phyloP scores from a whole-genome alignment of 1,139 yeast genomes.

The Blastobotrys arbuscula region DNA sequence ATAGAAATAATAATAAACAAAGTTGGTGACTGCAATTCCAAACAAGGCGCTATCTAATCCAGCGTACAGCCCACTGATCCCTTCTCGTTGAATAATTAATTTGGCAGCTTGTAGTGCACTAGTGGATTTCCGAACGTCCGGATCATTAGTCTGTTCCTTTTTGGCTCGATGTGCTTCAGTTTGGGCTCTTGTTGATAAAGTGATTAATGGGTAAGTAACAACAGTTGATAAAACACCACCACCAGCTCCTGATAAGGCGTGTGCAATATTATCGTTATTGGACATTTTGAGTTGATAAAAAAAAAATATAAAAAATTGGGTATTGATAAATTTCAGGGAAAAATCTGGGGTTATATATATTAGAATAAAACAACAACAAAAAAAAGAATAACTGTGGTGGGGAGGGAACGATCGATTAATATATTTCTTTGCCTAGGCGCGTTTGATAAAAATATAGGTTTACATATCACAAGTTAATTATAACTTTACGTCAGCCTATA shows the following conservation, averaged over 20 bases:
- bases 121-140: slow-evolving; percentile 26
- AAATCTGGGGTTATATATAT: background rate
- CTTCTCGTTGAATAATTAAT: slow-evolving; percentile 54
- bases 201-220: slow-evolving; percentile 79
- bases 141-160: slow-evolving; percentile 25
- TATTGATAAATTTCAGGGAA: too few species aligned
- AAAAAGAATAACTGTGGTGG: too few species aligned
- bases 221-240: slow-evolving; percentile 88
- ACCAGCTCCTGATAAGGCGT: slow-evolving; percentile 88
- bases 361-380: too few species aligned
- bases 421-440: too few species aligned
- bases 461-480: too few species aligned
- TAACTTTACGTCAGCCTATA: too few species aligned
- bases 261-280: slow-evolving; percentile 47
- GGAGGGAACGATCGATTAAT: too few species aligned
- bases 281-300: background rate
- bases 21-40: slow-evolving; percentile 82
- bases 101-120: slow-evolving; percentile 37
- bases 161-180: slow-evolving; percentile 46
- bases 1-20: slow-evolving; percentile 85
- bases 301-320: background rate
- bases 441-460: too few species aligned
- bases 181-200: slow-evolving; percentile 80
- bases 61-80: slow-evolving; percentile 67
- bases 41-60: slow-evolving; percentile 85